Conservation (phyloP, 805 yeast genomes). For the Suhomyces prunicola region DNA sequence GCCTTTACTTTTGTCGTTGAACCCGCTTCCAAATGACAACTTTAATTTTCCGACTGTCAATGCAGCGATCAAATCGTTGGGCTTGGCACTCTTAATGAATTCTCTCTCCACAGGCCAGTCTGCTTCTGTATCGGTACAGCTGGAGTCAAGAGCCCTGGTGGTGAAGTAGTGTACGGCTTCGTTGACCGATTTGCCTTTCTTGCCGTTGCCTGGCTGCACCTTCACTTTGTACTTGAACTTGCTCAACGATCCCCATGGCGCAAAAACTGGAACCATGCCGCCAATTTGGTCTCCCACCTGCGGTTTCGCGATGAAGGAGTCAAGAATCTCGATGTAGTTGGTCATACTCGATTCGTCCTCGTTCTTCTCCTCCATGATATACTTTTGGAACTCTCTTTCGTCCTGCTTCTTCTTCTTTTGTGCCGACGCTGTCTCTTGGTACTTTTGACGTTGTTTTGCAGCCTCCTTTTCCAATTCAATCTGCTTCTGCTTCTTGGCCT, state of each 20-base stretch:
- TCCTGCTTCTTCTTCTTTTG: constrained; percentile 45
- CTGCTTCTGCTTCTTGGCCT: constrained; percentile 17
- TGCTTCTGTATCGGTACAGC: constrained; percentile 45
- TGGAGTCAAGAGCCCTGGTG: constrained; percentile 41
- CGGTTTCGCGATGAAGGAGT: constrained; percentile 45
- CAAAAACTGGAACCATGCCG: constrained; percentile 81
- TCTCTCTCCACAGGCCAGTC: constrained; percentile 76
- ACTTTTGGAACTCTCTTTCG: constrained; percentile 42
- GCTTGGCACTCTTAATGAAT: constrained; percentile 52
- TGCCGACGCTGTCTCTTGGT: constrained; percentile 33
- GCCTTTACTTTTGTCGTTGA: neutral
- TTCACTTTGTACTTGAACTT: constrained; percentile 80
- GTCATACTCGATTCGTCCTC: constrained; percentile 30
- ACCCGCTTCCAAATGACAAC: constrained; percentile 36
- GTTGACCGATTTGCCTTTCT: constrained; percentile 81
- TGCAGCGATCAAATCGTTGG: constrained; percentile 62
- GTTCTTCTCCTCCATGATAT: constrained; percentile 31
- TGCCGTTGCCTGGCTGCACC: constrained; percentile 72
- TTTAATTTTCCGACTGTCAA: constrained; percentile 73
- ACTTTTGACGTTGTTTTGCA: constrained; percentile 24
- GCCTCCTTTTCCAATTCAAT: constrained; percentile 17
- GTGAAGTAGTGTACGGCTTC: constrained; percentile 63
- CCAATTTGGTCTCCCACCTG: constrained; percentile 48
- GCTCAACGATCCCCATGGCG: constrained; percentile 82
- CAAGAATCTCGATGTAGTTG: constrained; percentile 43